Base-by-base conservation (phyloP, 441 rosid genomes). In the Gossypium gossypioides region DNA sequence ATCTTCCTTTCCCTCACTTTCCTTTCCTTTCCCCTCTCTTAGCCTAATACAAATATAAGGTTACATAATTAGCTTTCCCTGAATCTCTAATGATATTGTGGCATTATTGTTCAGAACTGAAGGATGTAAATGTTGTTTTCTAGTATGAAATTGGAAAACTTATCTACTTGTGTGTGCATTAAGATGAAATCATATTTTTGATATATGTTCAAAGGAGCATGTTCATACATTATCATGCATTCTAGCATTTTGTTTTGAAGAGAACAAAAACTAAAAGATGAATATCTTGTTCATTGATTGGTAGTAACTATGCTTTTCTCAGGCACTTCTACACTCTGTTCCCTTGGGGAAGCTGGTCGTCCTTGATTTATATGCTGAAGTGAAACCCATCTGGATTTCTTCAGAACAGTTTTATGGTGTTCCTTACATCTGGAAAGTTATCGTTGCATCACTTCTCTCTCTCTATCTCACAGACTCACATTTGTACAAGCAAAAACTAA, bases 301-400 rank as follows among this genome's bases (percentile, higher is more conserved):
- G n/a, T 63, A 6, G 46, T 74, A 58, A 66, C 40, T 61, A 52
- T 46, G 22, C n/a, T 25, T 72, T 70, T 72, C 62, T 40, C 83
- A 88, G 93, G 91, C 93, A 77, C 88, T 88, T 67, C 65, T 88
- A 67, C 86, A 85, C 69, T 86, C 93, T 62, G 93, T 86, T 74
- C 93, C 89, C 59, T 7, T 83, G 74, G 93, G 93, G 22, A 85
- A 79, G 77, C 79, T 88, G 71, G 86, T 88, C 25, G 81, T 88
- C 79, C 93, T 88, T 55, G 93, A 88, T 81, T 82, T 88, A 59
- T 88, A 77, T 78, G 93, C 93, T 0, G 93, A 88, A 83, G 91
- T 83, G 71, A 88, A 85, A 79, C 91, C 93, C 67, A 75, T 86
- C 71, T 85, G 93, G 93, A 75, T 57, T 69, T 76, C 86, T 50